Base-by-base conservation (phyloP, 2,329 filamentous ascomycete species). In the Aspergillus sp. region DNA sequence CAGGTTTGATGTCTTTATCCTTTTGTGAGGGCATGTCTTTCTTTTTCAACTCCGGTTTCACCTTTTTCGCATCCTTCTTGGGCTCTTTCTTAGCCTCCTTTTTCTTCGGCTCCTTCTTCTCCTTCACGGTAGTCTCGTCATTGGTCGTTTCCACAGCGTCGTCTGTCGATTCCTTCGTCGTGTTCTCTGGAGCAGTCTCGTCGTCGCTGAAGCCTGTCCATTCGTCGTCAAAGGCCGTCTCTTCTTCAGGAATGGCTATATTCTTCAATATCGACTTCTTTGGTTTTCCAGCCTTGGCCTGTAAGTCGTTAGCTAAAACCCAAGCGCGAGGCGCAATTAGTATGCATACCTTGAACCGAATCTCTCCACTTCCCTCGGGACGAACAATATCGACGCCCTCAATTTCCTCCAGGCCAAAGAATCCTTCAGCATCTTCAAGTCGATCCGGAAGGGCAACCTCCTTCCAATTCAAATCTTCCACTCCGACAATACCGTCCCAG, bases 341-440 rank as follows among this genome's bases (percentile, higher is more conserved):
- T 23, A 11, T 34, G 16, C 59, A 23, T 66, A 75, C 75, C 69
- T 71, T 72, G 57, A 76, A 78, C 50, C 69, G 66, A 38, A 78
- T 50, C 34, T 71, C 62, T 32, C 75, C 79, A 48, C 79, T 74
- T 6, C 84, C 85, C 25, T 87, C 79, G 20, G 79, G 74, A 56
- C 81, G 83, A 40, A 96, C 77, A n/a, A 99, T 80, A 25, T 96
- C 89, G 1, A 99, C 89, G 47, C 89, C 91, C 14, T 96, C 89
- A 44, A 97, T 87, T 64, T 97, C 92, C 65, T 99, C 91, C 1
- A 99, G 76, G 0, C 89, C 91, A 63, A 87, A 95, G 70, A 99
- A 97, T 0, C 94, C 94, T 58, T 95, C 91, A n/a, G 89, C 89
- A 73, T 97, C 90, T 43, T 93, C 86, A 62, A 92, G 79, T 66